phyloP scores from a whole-genome alignment of 768 basidiomycete genomes.

The Stropharia rugosoannulata region DNA sequence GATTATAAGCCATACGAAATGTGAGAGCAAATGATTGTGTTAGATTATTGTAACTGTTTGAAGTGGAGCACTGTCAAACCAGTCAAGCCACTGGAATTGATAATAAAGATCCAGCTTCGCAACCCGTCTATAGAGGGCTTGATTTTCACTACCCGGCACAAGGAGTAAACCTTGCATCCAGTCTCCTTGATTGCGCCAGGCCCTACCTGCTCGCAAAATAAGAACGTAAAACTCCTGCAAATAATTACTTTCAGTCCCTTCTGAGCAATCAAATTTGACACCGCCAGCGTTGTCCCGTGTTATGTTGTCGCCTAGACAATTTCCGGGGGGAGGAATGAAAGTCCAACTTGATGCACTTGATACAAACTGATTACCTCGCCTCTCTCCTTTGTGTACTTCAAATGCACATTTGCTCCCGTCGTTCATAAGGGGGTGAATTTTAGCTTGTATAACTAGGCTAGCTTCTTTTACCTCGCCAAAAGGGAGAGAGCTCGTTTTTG shows the following conservation, averaged over 20 bases:
- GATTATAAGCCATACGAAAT: no score
- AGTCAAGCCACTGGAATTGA: conserved; percentile 9
- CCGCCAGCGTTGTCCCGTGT: neutral
- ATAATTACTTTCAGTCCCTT: neutral
- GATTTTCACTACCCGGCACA: neutral
- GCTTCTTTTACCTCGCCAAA: neutral
- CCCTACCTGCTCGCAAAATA: conserved; percentile 3
- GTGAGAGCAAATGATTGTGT: no score
- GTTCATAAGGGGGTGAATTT: conserved; percentile 3
- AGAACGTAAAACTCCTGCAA: conserved; percentile 4
- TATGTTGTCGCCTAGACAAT: neutral
- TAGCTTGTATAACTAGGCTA: neutral
- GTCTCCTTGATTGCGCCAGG: conserved; percentile 6
- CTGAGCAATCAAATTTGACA: conserved; percentile 3
- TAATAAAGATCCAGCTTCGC: conserved; percentile 7
- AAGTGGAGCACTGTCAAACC: conserved; percentile 4
- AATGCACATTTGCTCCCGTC: conserved; percentile 5
- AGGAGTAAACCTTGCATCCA: conserved; percentile 10
- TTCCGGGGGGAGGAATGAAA: neutral
- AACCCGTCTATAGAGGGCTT: conserved; percentile 1
- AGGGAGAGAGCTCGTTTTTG: neutral
- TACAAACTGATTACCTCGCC: neutral
- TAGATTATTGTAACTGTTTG: conserved; percentile 8
- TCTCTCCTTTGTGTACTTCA: neutral
- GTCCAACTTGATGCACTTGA: neutral